Evolutionary conservation across 441 rosid species (phyloP), one percentile per base, ranked within the genome.

Genomic region (Erodium trifolium): DNA sequence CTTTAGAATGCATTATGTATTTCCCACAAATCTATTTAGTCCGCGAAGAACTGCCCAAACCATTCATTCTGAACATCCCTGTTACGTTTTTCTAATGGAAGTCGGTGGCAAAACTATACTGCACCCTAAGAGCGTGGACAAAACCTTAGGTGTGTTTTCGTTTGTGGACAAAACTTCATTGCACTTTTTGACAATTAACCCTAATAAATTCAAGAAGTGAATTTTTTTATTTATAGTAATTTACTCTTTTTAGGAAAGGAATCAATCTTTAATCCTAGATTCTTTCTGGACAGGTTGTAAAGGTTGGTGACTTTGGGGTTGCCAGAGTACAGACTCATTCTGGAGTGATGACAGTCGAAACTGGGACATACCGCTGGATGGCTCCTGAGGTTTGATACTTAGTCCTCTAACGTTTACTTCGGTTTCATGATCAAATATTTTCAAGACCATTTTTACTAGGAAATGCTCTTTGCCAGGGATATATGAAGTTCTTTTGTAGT

Each of bases 351-450:
- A 88, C 93, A 16, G 91, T 90, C 74, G 91, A 88, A 85, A 88
- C 89, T 63, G 93, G 93, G 72, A 88, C 93, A 23, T 88, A 88
- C 81, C 85, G 90, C 59, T 88, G 93, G 90, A 88, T 88, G 90
- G 90, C 90, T 75, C 91, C 91, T 34, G 93, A 88, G 86, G 93
- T 85, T 31, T 19, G 67, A 75, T 75, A 70, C 27, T 55, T 23
- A 60, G 65, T 66, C 35, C 71, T 43, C 66, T 67, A 59, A 67
- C 7, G 51, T 57, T 10, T 53, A 6, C 8, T 53, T 16, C 43
- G 14, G 45, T 66, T 66, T 75, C 9, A 35, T 65, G 9, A 67
- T 9, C 18, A 47, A 57, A 74, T 55, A 13, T 65, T 65, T 75
- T 31, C 41, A 35, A 43, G 72, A 65, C 39, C 10, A 5, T 27